A percentile compares a stretch with the other conserved stretches of the same genome.
phyloP scores from a whole-genome alignment of 2,329 filamentous ascomycete genomes.

The Verticillium nubilum region DNA sequence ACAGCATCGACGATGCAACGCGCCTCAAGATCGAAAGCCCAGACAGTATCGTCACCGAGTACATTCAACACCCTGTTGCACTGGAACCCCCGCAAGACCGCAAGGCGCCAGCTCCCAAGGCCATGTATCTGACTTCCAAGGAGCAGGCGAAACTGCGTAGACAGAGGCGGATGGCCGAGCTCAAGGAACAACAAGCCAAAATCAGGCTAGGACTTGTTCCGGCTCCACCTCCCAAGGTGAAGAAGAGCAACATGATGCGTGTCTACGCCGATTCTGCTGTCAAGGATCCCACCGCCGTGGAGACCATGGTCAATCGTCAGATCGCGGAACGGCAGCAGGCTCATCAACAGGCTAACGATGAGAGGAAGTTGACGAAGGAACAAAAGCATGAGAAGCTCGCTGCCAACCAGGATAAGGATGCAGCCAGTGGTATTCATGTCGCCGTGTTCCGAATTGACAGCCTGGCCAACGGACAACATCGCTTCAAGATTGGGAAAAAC shows the following conservation, averaged over 20 bases:
- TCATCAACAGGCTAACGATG: slow-evolving; percentile 75
- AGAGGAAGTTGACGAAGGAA: slow-evolving; percentile 83
- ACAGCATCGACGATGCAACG: slow-evolving; percentile 56
- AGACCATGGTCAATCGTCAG: slow-evolving; percentile 87
- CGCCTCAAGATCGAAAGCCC: slow-evolving; percentile 68
- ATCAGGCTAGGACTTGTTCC: slow-evolving; percentile 86
- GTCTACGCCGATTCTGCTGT: slow-evolving; percentile 60
- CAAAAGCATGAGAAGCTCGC: slow-evolving; percentile 79
- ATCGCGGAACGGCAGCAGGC: slow-evolving; percentile 79
- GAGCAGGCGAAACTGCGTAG: slow-evolving; percentile 89
- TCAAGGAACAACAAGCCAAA: slow-evolving; percentile 96
- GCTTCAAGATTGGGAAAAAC: slow-evolving; percentile 89
- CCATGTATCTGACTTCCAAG: slow-evolving; percentile 85
- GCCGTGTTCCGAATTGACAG: slow-evolving; percentile 86
- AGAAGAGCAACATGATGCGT: slow-evolving; percentile 96
- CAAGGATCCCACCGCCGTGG: slow-evolving; percentile 94
- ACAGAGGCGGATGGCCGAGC: slow-evolving; percentile 83
- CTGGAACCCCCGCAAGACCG: slow-evolving; percentile 90
- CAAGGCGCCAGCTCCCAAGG: slow-evolving; percentile 70
- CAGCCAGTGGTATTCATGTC: slow-evolving; percentile 77
- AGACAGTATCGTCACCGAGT: slow-evolving; percentile 85
- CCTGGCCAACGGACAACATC: slow-evolving; percentile 86
- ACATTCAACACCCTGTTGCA: slow-evolving; percentile 88
- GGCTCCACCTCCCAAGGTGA: slow-evolving; percentile 90
- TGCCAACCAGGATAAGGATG: slow-evolving; percentile 79